Evolutionary conservation across 352 stramenopile genomes (phyloP).

Genomic region (Pythium sp.): DNA sequence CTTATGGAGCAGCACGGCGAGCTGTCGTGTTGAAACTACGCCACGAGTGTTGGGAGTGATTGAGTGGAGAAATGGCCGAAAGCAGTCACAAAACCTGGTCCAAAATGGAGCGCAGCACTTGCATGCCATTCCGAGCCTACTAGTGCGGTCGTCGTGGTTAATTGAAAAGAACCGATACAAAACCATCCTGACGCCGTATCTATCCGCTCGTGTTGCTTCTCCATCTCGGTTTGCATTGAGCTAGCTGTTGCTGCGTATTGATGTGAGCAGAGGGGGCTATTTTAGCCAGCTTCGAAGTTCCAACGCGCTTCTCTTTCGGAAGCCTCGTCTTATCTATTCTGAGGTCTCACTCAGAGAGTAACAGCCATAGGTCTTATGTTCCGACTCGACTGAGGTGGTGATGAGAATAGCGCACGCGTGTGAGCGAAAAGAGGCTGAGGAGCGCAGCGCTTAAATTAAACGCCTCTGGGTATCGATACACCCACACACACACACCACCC

Average conservation of each 20-base stretch:
- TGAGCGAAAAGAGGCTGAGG: not conserved
- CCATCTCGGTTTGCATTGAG: not conserved
- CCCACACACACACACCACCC: too few relatives aligned
- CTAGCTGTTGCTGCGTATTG: not conserved
- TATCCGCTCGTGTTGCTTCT: too few relatives aligned
- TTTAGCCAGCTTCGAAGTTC: not conserved
- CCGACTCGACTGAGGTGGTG: not conserved
- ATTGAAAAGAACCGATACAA: not conserved
- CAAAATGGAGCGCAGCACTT: too few relatives aligned
- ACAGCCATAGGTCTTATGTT: not conserved
- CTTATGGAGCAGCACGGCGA: slow-evolving; percentile 44
- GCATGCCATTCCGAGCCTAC: not conserved
- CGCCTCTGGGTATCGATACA: not conserved
- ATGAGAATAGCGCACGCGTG: not conserved
- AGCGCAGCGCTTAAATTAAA: not conserved
- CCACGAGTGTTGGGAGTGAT: not conserved
- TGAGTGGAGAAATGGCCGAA: not conserved
- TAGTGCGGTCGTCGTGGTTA: not conserved
- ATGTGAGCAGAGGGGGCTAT: not conserved
- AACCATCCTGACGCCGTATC: too few relatives aligned
- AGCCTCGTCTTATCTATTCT: slow-evolving; percentile 4
- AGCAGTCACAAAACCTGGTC: too few relatives aligned
- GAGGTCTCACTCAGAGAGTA: not conserved
- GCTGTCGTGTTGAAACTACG: not conserved
- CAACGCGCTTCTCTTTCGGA: not conserved